Percentiles rank a stretch among this genome's conserved stretches.
Evolutionary conservation across 1,284 basidiomycete genomes (phyloP).

Genomic region (Fereydounia khargensis): DNA sequence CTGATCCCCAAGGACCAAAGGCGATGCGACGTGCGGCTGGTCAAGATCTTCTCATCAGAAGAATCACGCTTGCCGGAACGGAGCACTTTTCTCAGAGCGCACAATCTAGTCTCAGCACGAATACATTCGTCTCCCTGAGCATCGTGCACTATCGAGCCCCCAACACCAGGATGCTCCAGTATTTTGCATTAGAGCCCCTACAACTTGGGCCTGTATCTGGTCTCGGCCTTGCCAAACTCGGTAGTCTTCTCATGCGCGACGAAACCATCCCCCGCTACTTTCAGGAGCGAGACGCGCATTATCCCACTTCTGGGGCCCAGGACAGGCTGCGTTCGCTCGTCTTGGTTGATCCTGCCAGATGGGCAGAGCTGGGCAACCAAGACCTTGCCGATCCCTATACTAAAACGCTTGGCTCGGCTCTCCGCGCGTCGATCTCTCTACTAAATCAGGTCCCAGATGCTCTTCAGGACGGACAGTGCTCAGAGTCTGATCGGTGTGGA

Average conservation of each 20-base stretch:
- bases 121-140: too few species aligned
- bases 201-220: conserved; percentile 46
- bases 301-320: conserved; percentile 13
- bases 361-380: conserved; percentile 39
- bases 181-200: conserved; percentile 63
- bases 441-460: too few species aligned
- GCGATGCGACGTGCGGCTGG: neutral
- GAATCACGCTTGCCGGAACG: neutral
- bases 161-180: conserved; percentile 62
- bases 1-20: neutral
- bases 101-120: too few species aligned
- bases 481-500: neutral
- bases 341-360: conserved; percentile 34
- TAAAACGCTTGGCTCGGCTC: neutral
- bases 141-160: conserved; percentile 63
- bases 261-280: conserved; percentile 1
- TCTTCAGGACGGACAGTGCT: too few species aligned
- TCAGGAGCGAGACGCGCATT: neutral
- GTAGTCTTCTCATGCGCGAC: conserved; percentile 8
- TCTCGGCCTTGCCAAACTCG: conserved; percentile 20
- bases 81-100: neutral
- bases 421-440: too few species aligned
- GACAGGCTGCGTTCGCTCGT: conserved; percentile 20
- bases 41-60: neutral
- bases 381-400: neutral